Base-by-base conservation (phyloP, 768 basidiomycete genomes). In the Termitomyces sp. region DNA sequence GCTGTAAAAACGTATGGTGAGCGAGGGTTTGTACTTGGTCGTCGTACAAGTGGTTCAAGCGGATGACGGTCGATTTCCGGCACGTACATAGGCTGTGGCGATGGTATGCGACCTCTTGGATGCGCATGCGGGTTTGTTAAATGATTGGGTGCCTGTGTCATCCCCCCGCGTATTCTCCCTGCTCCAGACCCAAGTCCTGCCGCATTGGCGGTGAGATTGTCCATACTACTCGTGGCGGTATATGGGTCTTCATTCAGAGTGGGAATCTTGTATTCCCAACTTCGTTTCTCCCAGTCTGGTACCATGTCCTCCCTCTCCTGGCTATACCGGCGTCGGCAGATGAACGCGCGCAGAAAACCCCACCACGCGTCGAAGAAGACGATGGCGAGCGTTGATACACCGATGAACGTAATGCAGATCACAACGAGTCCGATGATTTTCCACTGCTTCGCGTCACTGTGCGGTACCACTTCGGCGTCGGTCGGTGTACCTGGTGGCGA, bases 361-460 rank as follows among this genome's bases (percentile, higher is more conserved):
- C 80, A 84, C 79, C 87, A 85, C 36, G 82, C 78, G 70, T 91
- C 87, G 70, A 88, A 89, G 71, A 86, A 90, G 29, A 85, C 78
- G 55, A 83, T 72, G 8, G 78, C 72, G 50, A 88, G 74, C 61
- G 87, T 77, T 51, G 80, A 70, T 3, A 73, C 75, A 28, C 77
- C 84, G 52, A 90, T 72, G 37, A 81, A 75, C 49, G 77, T 83
- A 63, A 90, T 75, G n/a, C 79, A 75, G 59, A 88, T 81, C 55
- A 88, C 77, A 13, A 80, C 77, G 57, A 90, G 81, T 20, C 88
- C 88, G 53, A 90, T 78, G 46, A 86, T 78, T 69, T 87, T 86
- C 87, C 87, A 89, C 65, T 81, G 72, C 29, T 75, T 77, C 22
- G 78, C 72, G 64, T 79, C 81, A 20, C 67, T 74, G 16, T 73